Evolutionary conservation across 2,329 filamentous ascomycete genomes (phyloP), one percentile per base, ranked within the genome.

Genomic region (Aspergillus novofumigatus): DNA sequence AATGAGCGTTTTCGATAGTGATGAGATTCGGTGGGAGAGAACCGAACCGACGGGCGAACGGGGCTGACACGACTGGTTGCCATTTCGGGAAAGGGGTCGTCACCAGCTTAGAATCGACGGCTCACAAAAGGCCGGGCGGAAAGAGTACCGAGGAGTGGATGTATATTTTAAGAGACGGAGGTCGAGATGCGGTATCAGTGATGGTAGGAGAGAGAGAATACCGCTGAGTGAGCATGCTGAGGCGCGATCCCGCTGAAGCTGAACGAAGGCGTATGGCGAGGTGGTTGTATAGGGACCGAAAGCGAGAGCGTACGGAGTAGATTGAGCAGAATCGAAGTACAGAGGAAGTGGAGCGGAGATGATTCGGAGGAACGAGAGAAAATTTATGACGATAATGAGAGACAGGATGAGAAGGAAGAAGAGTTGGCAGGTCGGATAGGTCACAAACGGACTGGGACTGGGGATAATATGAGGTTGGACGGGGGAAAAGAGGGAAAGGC

Each of bases 181-280:
- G 66, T 67, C 67, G 69, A 59, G 61, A 62, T 49, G 62, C 59
- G 55, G 63, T 61, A 61, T 65, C 59, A 57, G 59, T 47, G 11
- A 62, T 45, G 26, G 58, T 68, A 56, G 61, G 56, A 62, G 63
- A 65, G 57, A 67, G 61, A 59, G 65, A 60, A 59, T 61, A 65
- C 52, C 52, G 58, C 62, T 69, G 68, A 71, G 61, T 58, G 65
- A 67, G 69, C 71, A 73, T 73, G 69, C 71, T 73, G 71, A 66
- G 69, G 65, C 63, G 65, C 63, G 65, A 59, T 67, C 58, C 59
- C 58, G 57, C 61, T 53, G 50, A 55, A 55, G 67, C 54, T 25
- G 49, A 38, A 71, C 32, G 50, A 23, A 8, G 48, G 35, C 10
- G 54, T 28, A 14, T 38, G 25, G 49, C 42, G 51, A 42, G 8